Evolutionary conservation across 1,284 basidiomycete genomes (phyloP), one percentile per base, ranked within the genome.

Genomic region (Cryptococcus floricola): DNA sequence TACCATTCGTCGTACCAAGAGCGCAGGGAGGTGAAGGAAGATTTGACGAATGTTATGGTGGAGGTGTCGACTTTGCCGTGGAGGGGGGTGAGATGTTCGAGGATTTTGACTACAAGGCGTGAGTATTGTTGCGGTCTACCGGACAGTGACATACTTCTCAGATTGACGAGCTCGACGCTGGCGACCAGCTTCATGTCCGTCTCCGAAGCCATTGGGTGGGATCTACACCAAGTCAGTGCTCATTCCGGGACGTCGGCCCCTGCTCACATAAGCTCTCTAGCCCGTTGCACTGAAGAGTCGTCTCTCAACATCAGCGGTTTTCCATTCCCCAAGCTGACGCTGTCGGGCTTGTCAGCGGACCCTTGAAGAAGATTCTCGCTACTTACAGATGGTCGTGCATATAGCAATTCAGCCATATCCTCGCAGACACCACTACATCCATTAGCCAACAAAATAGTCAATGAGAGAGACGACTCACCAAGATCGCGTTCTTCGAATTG

Each of bases 371-470:
- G 8, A 27, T 23, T 16, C 18, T 19, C 14, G 39, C 9, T 4
- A 62, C 73, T 53, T 48, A 74, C 70, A 76, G 64, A 41, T 75
- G 71, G 45, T 77, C 75, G 48, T 76, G 68, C 53, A 75, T 63
- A 48, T 94, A 95, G 41, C 93, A 82, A 72, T 91, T 93, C 59
- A 95, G 80, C 93, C 92, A 96, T 58, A 95, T 92, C 49, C 93
- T 82, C 1, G 91, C 89, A 60, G 89, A 91, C 9, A 94, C 86
- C 50, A 94, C 90, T 91, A 71, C 27, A 50, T 41, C 62, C 58
- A 65, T 59, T 16, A 68, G 48, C 57, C 54, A 38, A 50, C 52
- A 28, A 57, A 49, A n/a, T 53, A 48, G 2, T 53, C 53, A 39
- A 14, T 23, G 38, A 59, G 53, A 8, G 50, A 52, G 0, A 53